Evolutionary conservation across 208 protist genomes (phyloP).

Genomic region (Phytomonas serpens): DNA sequence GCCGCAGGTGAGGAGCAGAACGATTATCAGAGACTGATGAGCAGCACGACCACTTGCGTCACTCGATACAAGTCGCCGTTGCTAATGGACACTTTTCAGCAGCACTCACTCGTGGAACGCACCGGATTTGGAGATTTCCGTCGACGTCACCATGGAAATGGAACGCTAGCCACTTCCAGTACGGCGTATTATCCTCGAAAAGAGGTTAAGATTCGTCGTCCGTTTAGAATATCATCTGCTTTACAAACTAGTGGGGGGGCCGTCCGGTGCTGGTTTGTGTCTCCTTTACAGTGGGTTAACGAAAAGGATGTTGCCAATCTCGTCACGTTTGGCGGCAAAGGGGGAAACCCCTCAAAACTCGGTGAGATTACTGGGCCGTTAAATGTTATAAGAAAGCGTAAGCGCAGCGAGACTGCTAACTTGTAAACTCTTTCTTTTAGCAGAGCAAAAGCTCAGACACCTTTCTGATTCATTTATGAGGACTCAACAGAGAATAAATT

Average conservation of each 20-base stretch:
- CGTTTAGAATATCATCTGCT: conserved; percentile 47
- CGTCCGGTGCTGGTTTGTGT: conserved; percentile 44
- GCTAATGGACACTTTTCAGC: conserved; percentile 24
- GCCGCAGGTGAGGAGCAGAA: background rate
- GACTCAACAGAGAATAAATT: background rate
- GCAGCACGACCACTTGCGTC: conserved; percentile 1
- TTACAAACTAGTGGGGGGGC: conserved; percentile 22
- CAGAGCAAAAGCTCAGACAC: no score
- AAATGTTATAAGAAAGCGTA: background rate
- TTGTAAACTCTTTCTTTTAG: no score
- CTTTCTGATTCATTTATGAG: background rate
- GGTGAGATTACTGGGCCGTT: background rate
- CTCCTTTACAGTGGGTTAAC: conserved; percentile 44
- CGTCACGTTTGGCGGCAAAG: background rate
- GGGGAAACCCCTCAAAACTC: background rate
- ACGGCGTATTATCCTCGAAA: conserved; percentile 43
- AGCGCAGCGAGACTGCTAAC: background rate
- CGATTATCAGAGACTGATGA: background rate
- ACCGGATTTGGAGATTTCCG: conserved; percentile 45
- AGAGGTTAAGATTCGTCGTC: conserved; percentile 21
- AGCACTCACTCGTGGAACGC: conserved; percentile 45
- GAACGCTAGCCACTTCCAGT: conserved; percentile 9
- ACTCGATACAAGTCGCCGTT: conserved; percentile 10
- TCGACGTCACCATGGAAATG: conserved; percentile 12
- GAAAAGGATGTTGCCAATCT: conserved; percentile 49